Base-by-base conservation (phyloP, 2,329 filamentous ascomycete genomes). In the Falciphora oryzae region DNA sequence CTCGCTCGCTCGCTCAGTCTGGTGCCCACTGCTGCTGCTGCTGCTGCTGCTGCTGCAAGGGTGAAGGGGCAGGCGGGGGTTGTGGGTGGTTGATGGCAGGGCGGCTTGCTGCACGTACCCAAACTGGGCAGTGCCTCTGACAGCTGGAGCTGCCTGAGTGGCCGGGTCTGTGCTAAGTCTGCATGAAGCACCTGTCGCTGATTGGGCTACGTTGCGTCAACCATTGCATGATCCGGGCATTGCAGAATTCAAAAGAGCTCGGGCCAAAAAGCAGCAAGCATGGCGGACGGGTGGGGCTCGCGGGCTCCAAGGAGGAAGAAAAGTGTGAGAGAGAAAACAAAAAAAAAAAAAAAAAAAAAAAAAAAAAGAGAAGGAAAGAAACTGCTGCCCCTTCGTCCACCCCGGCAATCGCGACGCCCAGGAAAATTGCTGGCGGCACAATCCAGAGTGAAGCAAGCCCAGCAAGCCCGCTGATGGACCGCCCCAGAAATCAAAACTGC, bases 131-230 rank as follows among this genome's bases (percentile, higher is more conserved):
- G 59, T 28, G 63, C 61, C 62, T 57, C 60, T 68, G 68, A 63
- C 67, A 68, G 66, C 66, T 69, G 67, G 68, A 65, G 56, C 57
- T 64, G 63, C 62, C 65, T 67, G 66, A 66, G 64, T 69, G 68
- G 69, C 64, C 63, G 38, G 61, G 22, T n/a, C 50, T 31, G 28
- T 58, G 50, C 61, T 63, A 32, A n/a, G 28, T 29, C 27, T 63
- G 61, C 62, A 63, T 63, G 35, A 53, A 62, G 64, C 50, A 64
- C 57, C 56, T 29, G 29, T 53, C 62, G 16, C 60, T 63, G 64
- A 65, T 63, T 66, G 67, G 65, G 63, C 64, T 65, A 62, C 64
- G 63, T 63, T 22, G 56, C 60, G 53, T 61, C 65, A 53, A 53
- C 44, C 65, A 62, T 62, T 67, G 67, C 68, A 67, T 66, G 65